Evolutionary conservation across 164 flowering plant species (phyloP).

Genomic region (Paratinospora sagittata): DNA sequence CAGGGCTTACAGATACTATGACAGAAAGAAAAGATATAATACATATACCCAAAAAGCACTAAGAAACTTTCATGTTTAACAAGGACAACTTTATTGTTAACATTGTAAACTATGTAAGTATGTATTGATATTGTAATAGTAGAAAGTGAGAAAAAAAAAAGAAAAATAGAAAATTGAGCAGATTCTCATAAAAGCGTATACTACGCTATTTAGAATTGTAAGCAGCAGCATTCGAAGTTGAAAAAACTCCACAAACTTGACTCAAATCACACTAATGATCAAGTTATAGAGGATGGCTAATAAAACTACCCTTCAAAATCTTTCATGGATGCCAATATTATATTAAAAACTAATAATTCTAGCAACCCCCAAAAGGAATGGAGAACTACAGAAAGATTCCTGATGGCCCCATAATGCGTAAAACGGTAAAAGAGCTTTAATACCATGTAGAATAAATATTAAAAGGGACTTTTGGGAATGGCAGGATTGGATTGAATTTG

Average conservation of each 20-base stretch:
- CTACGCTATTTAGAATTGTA: neutral
- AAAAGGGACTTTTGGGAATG: too few species aligned
- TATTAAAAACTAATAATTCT: too few species aligned
- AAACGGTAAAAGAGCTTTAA: too few species aligned
- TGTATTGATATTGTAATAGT: neutral
- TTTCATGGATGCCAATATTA: too few species aligned
- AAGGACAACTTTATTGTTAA: neutral
- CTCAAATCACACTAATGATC: neutral
- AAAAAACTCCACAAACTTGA: neutral
- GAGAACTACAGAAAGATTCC: too few species aligned
- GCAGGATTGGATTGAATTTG: too few species aligned
- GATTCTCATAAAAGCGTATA: neutral
- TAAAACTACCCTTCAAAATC: too few species aligned
- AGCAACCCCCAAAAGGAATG: too few species aligned
- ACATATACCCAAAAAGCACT: neutral
- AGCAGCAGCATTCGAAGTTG: neutral
- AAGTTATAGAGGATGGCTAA: too few species aligned
- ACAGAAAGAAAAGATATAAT: neutral
- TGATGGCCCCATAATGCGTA: too few species aligned
- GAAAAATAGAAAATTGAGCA: neutral
- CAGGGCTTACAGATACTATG: neutral
- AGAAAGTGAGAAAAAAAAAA: too few species aligned
- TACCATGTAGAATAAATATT: too few species aligned
- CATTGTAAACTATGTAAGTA: neutral
- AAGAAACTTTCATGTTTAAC: neutral